phyloP scores from a whole-genome alignment of 306 rosid species.

The Carpinus fangiana region DNA sequence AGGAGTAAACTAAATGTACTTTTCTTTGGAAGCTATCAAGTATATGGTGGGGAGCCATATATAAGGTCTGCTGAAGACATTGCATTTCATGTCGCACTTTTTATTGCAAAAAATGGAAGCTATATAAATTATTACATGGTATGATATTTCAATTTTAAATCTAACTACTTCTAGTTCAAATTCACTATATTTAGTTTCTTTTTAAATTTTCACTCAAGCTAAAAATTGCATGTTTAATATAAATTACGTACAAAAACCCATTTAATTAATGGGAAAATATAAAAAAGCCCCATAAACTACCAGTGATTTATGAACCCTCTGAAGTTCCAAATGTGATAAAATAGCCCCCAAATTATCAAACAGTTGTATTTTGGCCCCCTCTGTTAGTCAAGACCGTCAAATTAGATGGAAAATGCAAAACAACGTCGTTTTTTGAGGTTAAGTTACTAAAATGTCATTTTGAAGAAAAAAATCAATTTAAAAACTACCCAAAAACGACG shows the following conservation, averaged over 20 bases:
- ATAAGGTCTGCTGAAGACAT: slow-evolving; percentile 78
- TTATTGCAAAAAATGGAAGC: slow-evolving; percentile 85
- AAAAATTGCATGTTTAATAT: background rate
- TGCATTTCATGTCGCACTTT: slow-evolving; percentile 80
- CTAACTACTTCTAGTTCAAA: background rate
- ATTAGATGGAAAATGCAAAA: too few species aligned
- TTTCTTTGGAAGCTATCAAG: slow-evolving; percentile 57
- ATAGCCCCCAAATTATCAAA: too few species aligned
- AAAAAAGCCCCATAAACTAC: too few species aligned
- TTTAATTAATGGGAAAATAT: too few species aligned
- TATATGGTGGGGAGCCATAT: slow-evolving; percentile 62
- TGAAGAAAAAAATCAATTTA: too few species aligned
- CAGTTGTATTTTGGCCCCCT: too few species aligned
- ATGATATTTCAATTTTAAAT: background rate
- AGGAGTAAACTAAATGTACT: background rate
- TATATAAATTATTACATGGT: slow-evolving; percentile 89
- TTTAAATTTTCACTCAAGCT: background rate
- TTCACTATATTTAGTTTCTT: background rate
- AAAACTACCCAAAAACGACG: too few species aligned
- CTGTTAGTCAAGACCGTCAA: too few species aligned
- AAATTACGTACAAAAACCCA: background rate
- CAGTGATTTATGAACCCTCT: too few species aligned
- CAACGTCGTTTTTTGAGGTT: too few species aligned
- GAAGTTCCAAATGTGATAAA: too few species aligned
- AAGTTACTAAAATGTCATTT: too few species aligned